Evolutionary conservation across 31 red algal genomes (phyloP).

Genomic region (Odonthalia washingtoniensis): DNA sequence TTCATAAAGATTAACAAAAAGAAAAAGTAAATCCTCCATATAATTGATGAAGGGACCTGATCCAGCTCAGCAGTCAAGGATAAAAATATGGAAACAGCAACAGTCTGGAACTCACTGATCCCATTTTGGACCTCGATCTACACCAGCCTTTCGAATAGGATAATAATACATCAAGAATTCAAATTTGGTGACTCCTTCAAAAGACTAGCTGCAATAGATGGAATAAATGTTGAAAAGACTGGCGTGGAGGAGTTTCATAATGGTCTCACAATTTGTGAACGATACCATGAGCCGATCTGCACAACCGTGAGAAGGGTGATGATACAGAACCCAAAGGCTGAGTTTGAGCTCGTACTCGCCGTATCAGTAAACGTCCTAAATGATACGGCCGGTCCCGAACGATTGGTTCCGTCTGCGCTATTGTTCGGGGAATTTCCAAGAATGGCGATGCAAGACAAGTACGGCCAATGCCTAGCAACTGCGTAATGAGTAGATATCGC

Average conservation of each 20-base stretch:
- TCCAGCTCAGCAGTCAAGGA: background rate
- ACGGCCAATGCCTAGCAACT: background rate
- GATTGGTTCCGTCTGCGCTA: too few relatives aligned
- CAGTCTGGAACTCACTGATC: background rate
- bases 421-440: slow-evolving; percentile 26
- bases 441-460: background rate
- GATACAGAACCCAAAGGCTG: too few relatives aligned
- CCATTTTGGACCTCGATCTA: too few relatives aligned
- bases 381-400: background rate
- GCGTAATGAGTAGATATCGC: background rate
- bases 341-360: too few relatives aligned
- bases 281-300: too few relatives aligned
- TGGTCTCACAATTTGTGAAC: background rate
- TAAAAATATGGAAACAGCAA: too few relatives aligned
- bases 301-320: too few relatives aligned
- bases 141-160: too few relatives aligned
- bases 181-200: too few relatives aligned
- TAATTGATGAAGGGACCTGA: background rate
- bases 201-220: too few relatives aligned
- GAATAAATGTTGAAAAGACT: background rate
- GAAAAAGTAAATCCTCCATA: background rate
- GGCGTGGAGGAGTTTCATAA: background rate
- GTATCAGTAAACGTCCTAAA: too few relatives aligned
- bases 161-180: too few relatives aligned
- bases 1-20: background rate